Evolutionary conservation across 768 basidiomycete genomes (phyloP).

Genomic region (Lentinula detonsa): DNA sequence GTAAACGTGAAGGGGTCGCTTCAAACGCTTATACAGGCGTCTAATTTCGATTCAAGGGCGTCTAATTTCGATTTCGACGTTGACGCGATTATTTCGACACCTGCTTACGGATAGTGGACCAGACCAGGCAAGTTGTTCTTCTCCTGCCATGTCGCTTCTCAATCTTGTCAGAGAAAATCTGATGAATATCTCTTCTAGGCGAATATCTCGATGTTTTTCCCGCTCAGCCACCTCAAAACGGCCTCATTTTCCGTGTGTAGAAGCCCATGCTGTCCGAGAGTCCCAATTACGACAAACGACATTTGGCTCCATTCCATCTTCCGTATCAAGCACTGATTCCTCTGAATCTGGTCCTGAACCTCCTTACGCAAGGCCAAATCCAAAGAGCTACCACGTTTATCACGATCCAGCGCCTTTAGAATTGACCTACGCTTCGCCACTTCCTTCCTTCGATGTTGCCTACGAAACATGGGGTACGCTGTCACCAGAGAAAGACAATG

Average conservation of each 20-base stretch:
- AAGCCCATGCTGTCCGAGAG: constrained; percentile 71
- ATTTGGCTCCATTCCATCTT: constrained; percentile 20
- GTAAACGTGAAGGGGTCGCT: not conserved
- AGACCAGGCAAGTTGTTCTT: not conserved
- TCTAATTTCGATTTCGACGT: too few relatives aligned
- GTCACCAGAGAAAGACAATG: constrained; percentile 73
- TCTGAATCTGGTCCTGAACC: constrained; percentile 70
- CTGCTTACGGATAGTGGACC: not conserved
- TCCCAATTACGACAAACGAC: constrained; percentile 36
- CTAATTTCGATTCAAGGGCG: not conserved
- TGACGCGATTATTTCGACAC: not conserved
- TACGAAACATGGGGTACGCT: constrained; percentile 99
- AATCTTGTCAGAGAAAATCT: not conserved
- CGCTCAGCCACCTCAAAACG: constrained; percentile 5
- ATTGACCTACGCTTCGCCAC: constrained; percentile 48
- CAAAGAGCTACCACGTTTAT: constrained; percentile 66
- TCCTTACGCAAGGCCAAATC: constrained; percentile 74
- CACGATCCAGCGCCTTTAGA: constrained; percentile 56
- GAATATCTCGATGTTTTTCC: not conserved
- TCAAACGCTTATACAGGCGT: not conserved
- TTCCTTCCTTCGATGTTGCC: constrained; percentile 78
- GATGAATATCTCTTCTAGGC: constrained; percentile 1
- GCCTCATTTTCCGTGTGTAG: constrained; percentile 69
- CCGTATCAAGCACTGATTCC: constrained; percentile 14
- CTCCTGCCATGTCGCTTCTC: constrained; percentile 1